A percentile compares a stretch with the other conserved stretches of the same genome.
Conservation (phyloP, 352 stramenopile genomes). For the Phytopythium aichiense region DNA sequence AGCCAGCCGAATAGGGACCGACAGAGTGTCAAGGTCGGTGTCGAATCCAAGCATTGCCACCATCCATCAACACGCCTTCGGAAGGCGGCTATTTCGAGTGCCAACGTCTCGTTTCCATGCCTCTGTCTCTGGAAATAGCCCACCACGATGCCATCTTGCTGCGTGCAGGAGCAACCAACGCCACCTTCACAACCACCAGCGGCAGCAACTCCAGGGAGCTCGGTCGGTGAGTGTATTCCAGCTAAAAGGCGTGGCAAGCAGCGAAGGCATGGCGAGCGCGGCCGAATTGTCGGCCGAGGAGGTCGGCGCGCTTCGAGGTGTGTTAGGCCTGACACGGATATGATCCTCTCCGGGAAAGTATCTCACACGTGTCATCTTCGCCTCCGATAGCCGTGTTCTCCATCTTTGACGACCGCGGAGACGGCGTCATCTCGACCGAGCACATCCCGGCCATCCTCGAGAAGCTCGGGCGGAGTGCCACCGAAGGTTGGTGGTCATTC, state of each 20-base stretch:
- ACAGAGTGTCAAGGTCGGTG: background rate
- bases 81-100: background rate
- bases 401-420: constrained; percentile 65
- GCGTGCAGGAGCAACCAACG: background rate
- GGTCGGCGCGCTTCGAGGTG: constrained; percentile 64
- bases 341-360: background rate
- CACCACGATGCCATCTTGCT: background rate
- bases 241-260: background rate
- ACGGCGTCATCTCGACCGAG: constrained; percentile 55
- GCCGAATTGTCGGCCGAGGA: constrained; percentile 67
- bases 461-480: constrained; percentile 64
- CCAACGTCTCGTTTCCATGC: background rate
- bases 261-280: background rate
- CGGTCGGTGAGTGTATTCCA: background rate
- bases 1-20: background rate
- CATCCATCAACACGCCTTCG: background rate
- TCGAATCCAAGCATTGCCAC: background rate
- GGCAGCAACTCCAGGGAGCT: background rate
- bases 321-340: background rate
- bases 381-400: constrained; percentile 56
- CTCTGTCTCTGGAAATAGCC: background rate
- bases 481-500: constrained; percentile 39
- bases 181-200: background rate
- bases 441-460: constrained; percentile 72
- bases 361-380: background rate